phyloP scores from a whole-genome alignment of 805 yeast genomes.

The Yamadazyma olivae region DNA sequence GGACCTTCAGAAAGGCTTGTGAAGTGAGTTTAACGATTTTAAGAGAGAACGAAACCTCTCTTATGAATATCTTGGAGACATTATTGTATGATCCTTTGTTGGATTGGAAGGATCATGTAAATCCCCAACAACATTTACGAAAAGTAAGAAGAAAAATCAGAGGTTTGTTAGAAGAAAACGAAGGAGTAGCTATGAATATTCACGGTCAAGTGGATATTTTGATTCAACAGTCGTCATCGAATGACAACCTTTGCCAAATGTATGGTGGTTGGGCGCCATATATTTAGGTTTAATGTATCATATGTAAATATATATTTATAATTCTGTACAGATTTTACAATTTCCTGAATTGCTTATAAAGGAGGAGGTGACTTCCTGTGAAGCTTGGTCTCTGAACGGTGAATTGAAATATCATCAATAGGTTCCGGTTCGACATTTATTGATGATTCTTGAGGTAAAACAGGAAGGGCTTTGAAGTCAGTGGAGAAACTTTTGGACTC shows the following conservation, averaged over 20 bases:
- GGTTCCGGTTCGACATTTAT: no score
- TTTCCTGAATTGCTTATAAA: no score
- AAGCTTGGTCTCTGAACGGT: background rate
- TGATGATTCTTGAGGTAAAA: no score
- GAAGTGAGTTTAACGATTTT: constrained; percentile 77
- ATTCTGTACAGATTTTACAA: background rate
- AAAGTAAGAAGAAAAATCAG: constrained; percentile 76
- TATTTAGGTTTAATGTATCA: constrained; percentile 14
- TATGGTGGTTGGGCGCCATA: constrained; percentile 83
- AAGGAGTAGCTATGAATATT: constrained; percentile 83
- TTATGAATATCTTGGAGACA: constrained; percentile 89
- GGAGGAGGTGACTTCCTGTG: background rate
- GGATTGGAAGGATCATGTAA: constrained; percentile 59
- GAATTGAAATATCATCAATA: no score
- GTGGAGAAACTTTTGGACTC: no score
- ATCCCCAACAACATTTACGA: constrained; percentile 67
- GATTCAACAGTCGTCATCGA: constrained; percentile 75
- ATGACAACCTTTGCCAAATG: constrained; percentile 75
- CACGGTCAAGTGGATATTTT: constrained; percentile 90
- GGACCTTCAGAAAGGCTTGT: constrained; percentile 78
- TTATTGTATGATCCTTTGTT: constrained; percentile 89
- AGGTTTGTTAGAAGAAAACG: constrained; percentile 74
- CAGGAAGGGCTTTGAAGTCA: no score
- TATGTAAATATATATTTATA: background rate
- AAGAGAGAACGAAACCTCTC: constrained; percentile 73